phyloP scores from a whole-genome alignment of 148 eudicot genomes.

The Spergularia bocconei region DNA sequence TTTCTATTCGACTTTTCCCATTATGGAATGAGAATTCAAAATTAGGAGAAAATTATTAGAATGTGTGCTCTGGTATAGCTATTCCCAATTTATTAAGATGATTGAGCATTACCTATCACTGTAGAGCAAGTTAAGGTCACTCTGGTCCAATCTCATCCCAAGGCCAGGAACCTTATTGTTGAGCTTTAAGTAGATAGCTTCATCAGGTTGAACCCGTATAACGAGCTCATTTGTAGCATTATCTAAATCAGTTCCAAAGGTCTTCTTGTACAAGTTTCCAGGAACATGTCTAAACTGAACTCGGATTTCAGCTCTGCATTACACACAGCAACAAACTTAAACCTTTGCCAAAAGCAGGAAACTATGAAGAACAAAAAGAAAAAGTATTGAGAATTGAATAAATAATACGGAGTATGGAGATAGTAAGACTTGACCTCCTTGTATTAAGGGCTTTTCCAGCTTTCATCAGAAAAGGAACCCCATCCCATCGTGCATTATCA shows the following conservation, averaged over 20 bases:
- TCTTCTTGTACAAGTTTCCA: constrained; percentile 66
- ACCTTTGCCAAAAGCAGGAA: background rate
- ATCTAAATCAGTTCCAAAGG: constrained; percentile 55
- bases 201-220: constrained; percentile 79
- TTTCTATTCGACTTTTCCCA: too few species aligned
- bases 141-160: constrained; percentile 77
- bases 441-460: constrained; percentile 84
- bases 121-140: constrained; percentile 82
- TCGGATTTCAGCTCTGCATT: constrained; percentile 79
- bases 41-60: too few species aligned
- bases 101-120: constrained; percentile 41
- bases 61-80: too few species aligned
- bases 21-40: too few species aligned
- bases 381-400: background rate
- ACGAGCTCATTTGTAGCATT: constrained; percentile 85
- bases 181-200: constrained; percentile 70
- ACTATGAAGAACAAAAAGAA: background rate
- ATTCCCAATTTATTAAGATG: too few species aligned
- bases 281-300: constrained; percentile 91
- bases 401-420: too few species aligned
- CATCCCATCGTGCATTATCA: constrained; percentile 94
- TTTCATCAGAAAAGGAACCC: constrained; percentile 91
- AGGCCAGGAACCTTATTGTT: constrained; percentile 93
- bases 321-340: constrained; percentile 5
- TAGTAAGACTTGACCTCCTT: constrained; percentile 32